Percentiles rank a stretch among this genome's conserved stretches.
Evolutionary conservation across 2,329 filamentous ascomycete genomes (phyloP).

Genomic region (Trichoderma aggressivum): DNA sequence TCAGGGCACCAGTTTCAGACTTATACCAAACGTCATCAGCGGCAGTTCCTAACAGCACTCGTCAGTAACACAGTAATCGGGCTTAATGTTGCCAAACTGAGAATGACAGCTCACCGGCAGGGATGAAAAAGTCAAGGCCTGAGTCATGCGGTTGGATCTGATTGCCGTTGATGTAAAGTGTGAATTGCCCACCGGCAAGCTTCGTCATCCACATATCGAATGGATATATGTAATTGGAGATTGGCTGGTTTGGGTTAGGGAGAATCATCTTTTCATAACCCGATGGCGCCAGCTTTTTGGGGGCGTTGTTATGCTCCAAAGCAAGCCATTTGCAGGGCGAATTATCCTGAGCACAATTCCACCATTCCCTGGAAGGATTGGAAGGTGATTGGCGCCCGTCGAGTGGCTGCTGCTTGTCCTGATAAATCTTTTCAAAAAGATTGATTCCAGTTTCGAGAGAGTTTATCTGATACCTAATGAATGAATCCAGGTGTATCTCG

Average conservation of each 20-base stretch:
- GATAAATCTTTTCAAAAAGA: neutral
- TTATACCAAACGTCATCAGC: neutral
- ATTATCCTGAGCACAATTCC: neutral
- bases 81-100: neutral
- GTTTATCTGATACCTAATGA: neutral
- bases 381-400: neutral
- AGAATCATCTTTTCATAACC: neutral
- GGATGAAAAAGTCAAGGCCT: neutral
- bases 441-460: neutral
- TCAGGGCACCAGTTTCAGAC: neutral
- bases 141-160: neutral
- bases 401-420: neutral
- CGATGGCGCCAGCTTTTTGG: neutral
- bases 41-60: neutral
- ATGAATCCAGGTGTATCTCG: neutral
- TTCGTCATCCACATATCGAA: slow-evolving; percentile 9
- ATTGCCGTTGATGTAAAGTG: neutral
- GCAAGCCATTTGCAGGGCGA: slow-evolving; percentile 7
- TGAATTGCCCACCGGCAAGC: neutral
- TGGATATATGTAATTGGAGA: neutral
- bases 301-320: neutral
- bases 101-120: neutral
- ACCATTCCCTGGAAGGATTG: neutral
- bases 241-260: neutral
- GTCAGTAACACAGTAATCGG: neutral